Evolutionary conservation across 306 rosid species (phyloP).

Genomic region (Dalbergia cochinchinensis): DNA sequence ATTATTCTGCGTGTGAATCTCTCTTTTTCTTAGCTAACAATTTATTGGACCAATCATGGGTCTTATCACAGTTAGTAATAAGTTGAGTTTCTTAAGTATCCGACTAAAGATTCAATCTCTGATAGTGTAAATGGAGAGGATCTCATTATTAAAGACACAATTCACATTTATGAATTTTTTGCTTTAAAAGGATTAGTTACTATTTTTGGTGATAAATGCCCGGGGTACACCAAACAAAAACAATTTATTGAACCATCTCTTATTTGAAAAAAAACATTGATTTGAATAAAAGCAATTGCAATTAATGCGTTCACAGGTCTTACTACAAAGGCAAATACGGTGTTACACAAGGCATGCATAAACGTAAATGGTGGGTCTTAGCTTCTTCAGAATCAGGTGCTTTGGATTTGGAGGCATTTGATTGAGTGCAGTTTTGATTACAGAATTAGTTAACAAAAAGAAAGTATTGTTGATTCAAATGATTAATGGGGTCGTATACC

Average conservation of each 20-base stretch:
- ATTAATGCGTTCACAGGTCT: conserved; percentile 22
- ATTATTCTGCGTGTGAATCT: not conserved
- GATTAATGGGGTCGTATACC: conserved; percentile 39
- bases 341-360: conserved; percentile 16
- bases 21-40: not conserved
- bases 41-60: not conserved
- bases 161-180: no score
- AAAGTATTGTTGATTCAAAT: conserved; percentile 26
- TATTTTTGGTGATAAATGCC: no score
- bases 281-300: no score
- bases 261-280: no score
- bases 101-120: no score
- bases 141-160: no score
- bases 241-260: no score
- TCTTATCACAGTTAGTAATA: no score
- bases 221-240: no score
- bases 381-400: conserved; percentile 35
- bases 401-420: not conserved
- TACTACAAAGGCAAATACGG: conserved; percentile 29
- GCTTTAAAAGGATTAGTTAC: no score
- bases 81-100: no score
- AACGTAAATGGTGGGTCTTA: conserved; percentile 14
- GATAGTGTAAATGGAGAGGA: no score
- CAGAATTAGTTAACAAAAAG: conserved; percentile 16
- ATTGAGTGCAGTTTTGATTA: not conserved